Percentiles rank a stretch among this genome's conserved stretches.
Evolutionary conservation across 2,329 filamentous ascomycete species (phyloP).

Genomic region (Ophioceras dolichostomum): DNA sequence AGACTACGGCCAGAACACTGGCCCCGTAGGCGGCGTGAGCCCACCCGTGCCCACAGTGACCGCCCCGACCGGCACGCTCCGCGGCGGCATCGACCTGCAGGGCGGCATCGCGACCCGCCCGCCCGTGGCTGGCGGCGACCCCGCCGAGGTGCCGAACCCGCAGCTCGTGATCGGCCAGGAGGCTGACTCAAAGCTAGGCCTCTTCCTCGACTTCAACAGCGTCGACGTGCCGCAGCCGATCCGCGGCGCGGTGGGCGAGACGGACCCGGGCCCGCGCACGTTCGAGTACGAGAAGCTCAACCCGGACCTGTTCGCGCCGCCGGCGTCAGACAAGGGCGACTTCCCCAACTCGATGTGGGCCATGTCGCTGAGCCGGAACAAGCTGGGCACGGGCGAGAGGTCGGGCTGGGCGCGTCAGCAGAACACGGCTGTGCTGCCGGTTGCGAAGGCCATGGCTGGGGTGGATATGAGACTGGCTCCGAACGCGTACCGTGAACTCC

Average conservation of each 20-base stretch:
- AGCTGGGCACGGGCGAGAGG: constrained; percentile 25
- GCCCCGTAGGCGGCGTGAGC: constrained; percentile 25
- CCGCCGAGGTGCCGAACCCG: constrained; percentile 23
- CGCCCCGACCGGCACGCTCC: constrained; percentile 23
- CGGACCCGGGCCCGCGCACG: constrained; percentile 38
- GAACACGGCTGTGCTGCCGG: constrained; percentile 36
- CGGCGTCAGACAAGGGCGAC: constrained; percentile 36
- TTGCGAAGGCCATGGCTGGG: constrained; percentile 38
- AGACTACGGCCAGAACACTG: constrained; percentile 27
- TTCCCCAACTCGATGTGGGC: constrained; percentile 39
- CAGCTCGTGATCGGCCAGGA: constrained; percentile 36
- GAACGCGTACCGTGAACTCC: constrained; percentile 47
- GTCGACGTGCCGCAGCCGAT: constrained; percentile 41
- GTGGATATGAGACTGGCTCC: constrained; percentile 47
- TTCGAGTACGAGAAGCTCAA: constrained; percentile 39
- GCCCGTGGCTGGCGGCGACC: constrained; percentile 19
- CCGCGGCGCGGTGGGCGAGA: constrained; percentile 33
- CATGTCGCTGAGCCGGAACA: constrained; percentile 36
- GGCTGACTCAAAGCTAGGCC: constrained; percentile 33
- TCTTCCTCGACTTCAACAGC: constrained; percentile 40
- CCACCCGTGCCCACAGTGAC: constrained; percentile 25
- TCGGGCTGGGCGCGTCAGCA: constrained; percentile 44
- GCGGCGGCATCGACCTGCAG: constrained; percentile 24
- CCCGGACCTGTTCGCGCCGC: constrained; percentile 40
- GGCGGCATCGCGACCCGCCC: constrained; percentile 26